Evolutionary conservation across 1,139 yeast species (phyloP), one percentile per base, ranked within the genome.

Genomic region (Yamadazyma atmosphaerica): DNA sequence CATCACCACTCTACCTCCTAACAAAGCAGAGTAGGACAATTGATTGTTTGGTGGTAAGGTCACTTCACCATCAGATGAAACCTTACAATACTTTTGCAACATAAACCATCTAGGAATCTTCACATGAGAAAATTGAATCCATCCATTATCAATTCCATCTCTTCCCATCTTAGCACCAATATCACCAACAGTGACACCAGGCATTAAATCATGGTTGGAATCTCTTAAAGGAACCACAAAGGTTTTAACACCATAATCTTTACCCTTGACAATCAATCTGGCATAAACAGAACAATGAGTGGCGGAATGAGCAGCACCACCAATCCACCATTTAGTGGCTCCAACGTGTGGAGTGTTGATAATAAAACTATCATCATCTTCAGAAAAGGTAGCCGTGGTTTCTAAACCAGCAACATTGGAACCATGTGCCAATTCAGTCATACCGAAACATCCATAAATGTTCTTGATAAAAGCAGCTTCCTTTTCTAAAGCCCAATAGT

Each of bases 271-370:
- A 46, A 86, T 79, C 52, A 89, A 74, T 53, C 96, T 75, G 21
- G 96, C 96, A 57, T 82, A 89, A 33, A 79, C 85, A 17, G 84
- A 77, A 24, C 88, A 71, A 63, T 89, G 96, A 35, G 92, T 86
- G 9, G 96, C 86, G 18, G 95, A 82, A 58, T 87, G 95, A 4
- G 96, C 96, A 36, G 96, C 96, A 57, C 97, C 97, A 37, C 96
- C 97, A 55, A 89, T 89, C 97, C 97, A 89, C 96, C 96, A 89
- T 64, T 89, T 89, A 43, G 96, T 87, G 32, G 96, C 96, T 38
- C 92, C 89, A 43, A 86, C 64, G 58, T 87, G 87, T 6, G 97
- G 97, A 19, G 97, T 89, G 60, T 86, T 81, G 51, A 89, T 81
- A 40, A 77, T 61, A 51, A 89, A 86, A 43, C 80, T 78, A 53